Evolutionary conservation across 345 rosid genomes (phyloP).

Genomic region (Lumnitzera littorea): DNA sequence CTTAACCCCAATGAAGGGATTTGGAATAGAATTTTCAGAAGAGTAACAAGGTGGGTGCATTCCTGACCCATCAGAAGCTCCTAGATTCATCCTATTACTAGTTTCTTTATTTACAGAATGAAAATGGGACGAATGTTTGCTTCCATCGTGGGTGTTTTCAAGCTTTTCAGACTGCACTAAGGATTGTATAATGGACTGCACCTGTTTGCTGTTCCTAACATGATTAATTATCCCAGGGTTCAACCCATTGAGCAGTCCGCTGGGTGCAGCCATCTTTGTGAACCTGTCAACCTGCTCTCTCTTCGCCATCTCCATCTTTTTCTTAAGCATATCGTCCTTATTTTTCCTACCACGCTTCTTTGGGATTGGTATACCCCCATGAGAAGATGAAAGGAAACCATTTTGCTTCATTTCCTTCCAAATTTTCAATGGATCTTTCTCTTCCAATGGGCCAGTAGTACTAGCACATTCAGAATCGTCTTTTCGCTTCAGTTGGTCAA

Average conservation of each 20-base stretch:
- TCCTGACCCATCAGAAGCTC: constrained; percentile 23
- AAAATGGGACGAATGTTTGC: constrained; percentile 19
- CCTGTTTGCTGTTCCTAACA: constrained; percentile 82
- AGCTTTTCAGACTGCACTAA: constrained; percentile 51
- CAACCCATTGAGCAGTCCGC: constrained; percentile 76
- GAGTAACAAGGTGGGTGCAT: constrained; percentile 17
- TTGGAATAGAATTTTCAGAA: constrained; percentile 20
- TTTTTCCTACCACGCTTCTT: constrained; percentile 63
- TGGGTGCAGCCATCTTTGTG: constrained; percentile 79
- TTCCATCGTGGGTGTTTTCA: constrained; percentile 18
- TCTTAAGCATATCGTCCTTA: constrained; percentile 47
- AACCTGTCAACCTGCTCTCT: constrained; percentile 74
- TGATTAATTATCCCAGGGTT: constrained; percentile 93
- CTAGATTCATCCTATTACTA: constrained; percentile 13
- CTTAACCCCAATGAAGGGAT: constrained; percentile 22
- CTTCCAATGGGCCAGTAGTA: constrained; percentile 37
- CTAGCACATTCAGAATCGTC: constrained; percentile 76
- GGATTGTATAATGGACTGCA: constrained; percentile 82
- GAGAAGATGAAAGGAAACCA: constrained; percentile 70
- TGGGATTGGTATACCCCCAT: constrained; percentile 54
- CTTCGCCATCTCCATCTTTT: constrained; percentile 63
- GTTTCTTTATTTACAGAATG: constrained; percentile 28
- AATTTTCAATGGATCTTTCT: constrained; percentile 52
- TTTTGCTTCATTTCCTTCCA: constrained; percentile 93
- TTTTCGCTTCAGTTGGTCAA: constrained; percentile 15